Evolutionary conservation across 805 yeast species (phyloP).

Genomic region (Helenozyma baotianmanensis): DNA sequence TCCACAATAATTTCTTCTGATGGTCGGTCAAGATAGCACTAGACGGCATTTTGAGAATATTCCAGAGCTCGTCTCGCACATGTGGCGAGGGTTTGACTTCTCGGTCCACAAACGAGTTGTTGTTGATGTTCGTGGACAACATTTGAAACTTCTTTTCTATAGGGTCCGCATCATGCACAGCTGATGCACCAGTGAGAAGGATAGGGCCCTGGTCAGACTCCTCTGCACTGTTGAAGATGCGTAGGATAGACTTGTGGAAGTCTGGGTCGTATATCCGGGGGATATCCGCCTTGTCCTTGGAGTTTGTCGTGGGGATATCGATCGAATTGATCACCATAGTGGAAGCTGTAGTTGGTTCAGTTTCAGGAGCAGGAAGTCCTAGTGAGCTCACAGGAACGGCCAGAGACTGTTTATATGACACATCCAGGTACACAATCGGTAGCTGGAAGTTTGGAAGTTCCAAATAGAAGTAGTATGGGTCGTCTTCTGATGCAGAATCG

Average conservation of each 20-base stretch:
- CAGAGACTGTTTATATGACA: constrained; percentile 34
- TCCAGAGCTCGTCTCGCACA: constrained; percentile 65
- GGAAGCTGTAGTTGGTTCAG: constrained; percentile 18
- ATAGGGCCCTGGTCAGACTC: neutral
- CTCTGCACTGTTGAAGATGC: constrained; percentile 7
- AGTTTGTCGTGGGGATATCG: constrained; percentile 24
- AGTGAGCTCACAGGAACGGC: no score
- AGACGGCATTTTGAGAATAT: constrained; percentile 73
- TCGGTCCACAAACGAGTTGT: constrained; percentile 69
- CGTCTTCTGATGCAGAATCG: constrained; percentile 1
- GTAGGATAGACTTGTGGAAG: constrained; percentile 17
- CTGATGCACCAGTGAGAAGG: neutral
- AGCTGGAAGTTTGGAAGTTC: constrained; percentile 61
- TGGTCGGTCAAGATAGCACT: constrained; percentile 75
- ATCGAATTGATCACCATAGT: constrained; percentile 31
- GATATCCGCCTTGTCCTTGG: constrained; percentile 12
- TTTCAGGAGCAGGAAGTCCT: constrained; percentile 5
- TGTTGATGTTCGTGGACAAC: constrained; percentile 72
- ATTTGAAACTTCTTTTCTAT: constrained; percentile 84
- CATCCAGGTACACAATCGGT: constrained; percentile 68
- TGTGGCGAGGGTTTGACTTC: constrained; percentile 87
- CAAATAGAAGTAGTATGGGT: constrained; percentile 26
- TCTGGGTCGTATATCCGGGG: constrained; percentile 44
- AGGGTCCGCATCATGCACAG: constrained; percentile 48
- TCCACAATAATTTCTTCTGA: constrained; percentile 88